Evolutionary conservation across 1,284 basidiomycete species (phyloP), one percentile per base, ranked within the genome.

Genomic region (Moesziomyces sp.): DNA sequence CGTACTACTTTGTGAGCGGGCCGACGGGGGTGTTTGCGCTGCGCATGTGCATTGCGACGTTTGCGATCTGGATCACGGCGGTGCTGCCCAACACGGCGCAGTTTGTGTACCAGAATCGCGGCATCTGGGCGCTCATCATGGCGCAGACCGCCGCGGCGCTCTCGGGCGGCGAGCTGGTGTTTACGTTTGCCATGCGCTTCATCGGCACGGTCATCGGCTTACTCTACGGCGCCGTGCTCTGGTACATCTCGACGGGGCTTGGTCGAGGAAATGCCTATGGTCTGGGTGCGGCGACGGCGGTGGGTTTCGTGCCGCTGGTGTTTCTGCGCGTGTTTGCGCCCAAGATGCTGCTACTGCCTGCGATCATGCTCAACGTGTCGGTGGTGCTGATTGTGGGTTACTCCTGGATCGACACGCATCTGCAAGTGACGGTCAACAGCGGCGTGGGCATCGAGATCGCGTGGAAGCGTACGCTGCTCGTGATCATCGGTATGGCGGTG

Each of bases 281-380:
- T 0, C 83, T 94, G 3, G 91, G 88, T 0, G 91, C 89, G 0
- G 88, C 90, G 0, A 88, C 88, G 28, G 90, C 88, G 1, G 88
- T 93, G 8, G 88, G 87, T 38, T 92, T 91, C 75, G 91, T 92
- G 0, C 60, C 79, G 16, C 89, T 88, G 8, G 75, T 84, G 85
- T 83, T 85, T 53, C 78, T 88, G 28, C 87, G 91, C n/a, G 81
- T 93, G 18, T 91, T 93, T 83, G 91, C 88, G 86, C 91, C 92
- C 0, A 89, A 89, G 13, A 87, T 89, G 4, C 89, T 90, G 0
- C 88, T 93, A 86, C 89, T 87, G 30, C 89, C 89, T 57, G 83
- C 73, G 26, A 86, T 93, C 54, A 89, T 95, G 58, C 89, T 90
- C 67, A 89, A 90, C 62, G 89, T 93, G 1, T 93, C 92, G 0